Percentiles rank a stretch among this genome's conserved stretches.
phyloP scores from a whole-genome alignment of 2,329 filamentous ascomycete species.

The Penicillium glabrum region DNA sequence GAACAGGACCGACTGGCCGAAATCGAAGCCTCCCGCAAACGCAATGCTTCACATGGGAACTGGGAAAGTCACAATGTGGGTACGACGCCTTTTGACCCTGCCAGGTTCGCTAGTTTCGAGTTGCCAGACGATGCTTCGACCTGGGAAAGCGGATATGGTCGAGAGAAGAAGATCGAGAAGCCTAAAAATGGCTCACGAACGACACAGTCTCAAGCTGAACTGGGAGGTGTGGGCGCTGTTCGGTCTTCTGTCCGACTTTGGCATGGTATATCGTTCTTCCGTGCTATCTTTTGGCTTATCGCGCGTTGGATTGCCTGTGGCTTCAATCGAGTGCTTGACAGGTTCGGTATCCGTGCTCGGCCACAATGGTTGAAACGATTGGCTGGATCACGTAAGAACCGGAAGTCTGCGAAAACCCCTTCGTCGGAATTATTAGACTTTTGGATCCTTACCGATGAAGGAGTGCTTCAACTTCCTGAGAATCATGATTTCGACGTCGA shows the following conservation, averaged over 20 bases:
- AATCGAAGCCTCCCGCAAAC: constrained; percentile 56
- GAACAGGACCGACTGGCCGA: constrained; percentile 83
- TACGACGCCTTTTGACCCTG: constrained; percentile 30
- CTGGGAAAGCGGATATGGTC: constrained; percentile 49
- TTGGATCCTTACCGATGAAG: constrained; percentile 55
- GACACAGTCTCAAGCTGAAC: constrained; percentile 35
- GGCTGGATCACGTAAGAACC: constrained; percentile 29
- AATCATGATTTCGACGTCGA: constrained; percentile 76
- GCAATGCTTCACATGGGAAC: constrained; percentile 15
- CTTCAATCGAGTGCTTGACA: constrained; percentile 54
- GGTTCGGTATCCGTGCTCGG: constrained; percentile 60
- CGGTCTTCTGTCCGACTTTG: constrained; percentile 76
- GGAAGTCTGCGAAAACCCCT: constrained; percentile 11
- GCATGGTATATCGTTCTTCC: constrained; percentile 71
- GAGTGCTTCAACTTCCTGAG: constrained; percentile 56
- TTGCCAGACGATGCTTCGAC: constrained; percentile 29
- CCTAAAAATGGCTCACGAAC: constrained; percentile 34
- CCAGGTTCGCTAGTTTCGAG: constrained; percentile 36
- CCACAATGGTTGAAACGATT: constrained; percentile 62
- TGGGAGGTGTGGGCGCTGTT: constrained; percentile 72
- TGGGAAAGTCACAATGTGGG: constrained; percentile 12
- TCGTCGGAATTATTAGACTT: constrained; percentile 47
- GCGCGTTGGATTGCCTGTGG: constrained; percentile 59
- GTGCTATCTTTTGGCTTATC: constrained; percentile 69
- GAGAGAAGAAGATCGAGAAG: constrained; percentile 47